Conservation (phyloP, 2,329 filamentous ascomycete species). For the Fusarium algeriense region DNA sequence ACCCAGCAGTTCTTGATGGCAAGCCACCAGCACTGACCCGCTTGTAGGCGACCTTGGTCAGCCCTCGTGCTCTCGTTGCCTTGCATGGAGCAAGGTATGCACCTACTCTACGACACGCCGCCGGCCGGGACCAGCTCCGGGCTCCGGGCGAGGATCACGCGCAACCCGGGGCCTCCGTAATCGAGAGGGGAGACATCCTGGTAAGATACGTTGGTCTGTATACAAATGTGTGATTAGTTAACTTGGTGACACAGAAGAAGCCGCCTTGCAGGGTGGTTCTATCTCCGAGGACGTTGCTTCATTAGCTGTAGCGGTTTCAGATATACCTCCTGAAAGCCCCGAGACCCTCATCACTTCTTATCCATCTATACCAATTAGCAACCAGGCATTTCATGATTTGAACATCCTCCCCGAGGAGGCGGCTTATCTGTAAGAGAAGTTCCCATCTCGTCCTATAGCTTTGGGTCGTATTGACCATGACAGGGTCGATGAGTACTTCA, state of each 20-base stretch:
- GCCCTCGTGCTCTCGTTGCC: not conserved
- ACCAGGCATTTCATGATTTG: not conserved
- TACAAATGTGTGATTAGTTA: too few relatives aligned
- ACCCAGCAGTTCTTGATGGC: not conserved
- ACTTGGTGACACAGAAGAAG: accelerated
- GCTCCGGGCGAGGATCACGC: not conserved
- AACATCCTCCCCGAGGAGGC: not conserved
- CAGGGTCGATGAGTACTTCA: not conserved
- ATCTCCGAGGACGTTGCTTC: too few relatives aligned
- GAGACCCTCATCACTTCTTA: not conserved
- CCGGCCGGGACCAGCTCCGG: not conserved
- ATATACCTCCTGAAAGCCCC: not conserved
- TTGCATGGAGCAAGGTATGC: not conserved
- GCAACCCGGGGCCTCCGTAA: not conserved
- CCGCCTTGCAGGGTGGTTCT: too few relatives aligned
- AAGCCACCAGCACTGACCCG: not conserved
- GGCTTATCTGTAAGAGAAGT: not conserved
- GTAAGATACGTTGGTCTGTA: not conserved
- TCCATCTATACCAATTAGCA: too few relatives aligned
- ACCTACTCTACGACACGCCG: not conserved
- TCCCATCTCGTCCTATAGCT: accelerated
- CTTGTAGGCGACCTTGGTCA: not conserved
- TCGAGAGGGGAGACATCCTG: not conserved
- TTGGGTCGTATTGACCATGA: not conserved
- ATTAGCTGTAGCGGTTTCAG: not conserved